Percentiles rank a stretch among this genome's conserved stretches.
Conservation (phyloP, 2,329 filamentous ascomycete genomes). For the Dryadomyces quercivorus region DNA sequence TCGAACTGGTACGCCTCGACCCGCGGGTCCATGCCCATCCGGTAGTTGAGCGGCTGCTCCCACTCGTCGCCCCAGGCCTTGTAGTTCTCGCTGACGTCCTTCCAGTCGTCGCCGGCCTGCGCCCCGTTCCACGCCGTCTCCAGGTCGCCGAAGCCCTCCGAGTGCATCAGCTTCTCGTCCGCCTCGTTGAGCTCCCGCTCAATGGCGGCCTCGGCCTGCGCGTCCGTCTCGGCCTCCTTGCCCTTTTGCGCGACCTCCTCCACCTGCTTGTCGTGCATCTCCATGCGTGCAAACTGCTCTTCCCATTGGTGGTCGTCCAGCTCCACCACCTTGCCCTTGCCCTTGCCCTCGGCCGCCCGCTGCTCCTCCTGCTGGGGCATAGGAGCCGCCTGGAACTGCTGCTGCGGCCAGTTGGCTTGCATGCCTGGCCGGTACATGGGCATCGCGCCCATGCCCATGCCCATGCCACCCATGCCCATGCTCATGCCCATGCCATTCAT, state of each 20-base stretch:
- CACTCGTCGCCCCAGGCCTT: conserved; percentile 47
- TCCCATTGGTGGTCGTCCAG: conserved; percentile 93
- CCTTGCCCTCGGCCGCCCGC: conserved; percentile 32
- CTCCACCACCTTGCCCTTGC: conserved; percentile 82
- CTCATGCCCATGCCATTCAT: conserved; percentile 22
- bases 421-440: conserved; percentile 34
- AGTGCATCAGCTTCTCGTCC: conserved; percentile 52
- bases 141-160: conserved; percentile 74
- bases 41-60: conserved; percentile 47
- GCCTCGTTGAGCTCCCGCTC: conserved; percentile 81
- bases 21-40: conserved; percentile 57
- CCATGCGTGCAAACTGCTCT: conserved; percentile 85
- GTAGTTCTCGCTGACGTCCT: conserved; percentile 10
- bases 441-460: conserved; percentile 39
- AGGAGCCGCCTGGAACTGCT: conserved; percentile 19
- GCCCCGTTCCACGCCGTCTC: conserved; percentile 82
- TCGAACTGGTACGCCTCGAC: conserved; percentile 92
- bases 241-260: conserved; percentile 73
- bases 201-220: conserved; percentile 45
- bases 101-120: conserved; percentile 55
- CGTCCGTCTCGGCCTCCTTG: conserved; percentile 44
- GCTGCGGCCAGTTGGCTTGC: conserved; percentile 29
- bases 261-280: conserved; percentile 46
- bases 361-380: conserved; percentile 24
- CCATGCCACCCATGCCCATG: conserved; percentile 24